phyloP scores from a whole-genome alignment of 768 basidiomycete species.

The Suillus subluteus region DNA sequence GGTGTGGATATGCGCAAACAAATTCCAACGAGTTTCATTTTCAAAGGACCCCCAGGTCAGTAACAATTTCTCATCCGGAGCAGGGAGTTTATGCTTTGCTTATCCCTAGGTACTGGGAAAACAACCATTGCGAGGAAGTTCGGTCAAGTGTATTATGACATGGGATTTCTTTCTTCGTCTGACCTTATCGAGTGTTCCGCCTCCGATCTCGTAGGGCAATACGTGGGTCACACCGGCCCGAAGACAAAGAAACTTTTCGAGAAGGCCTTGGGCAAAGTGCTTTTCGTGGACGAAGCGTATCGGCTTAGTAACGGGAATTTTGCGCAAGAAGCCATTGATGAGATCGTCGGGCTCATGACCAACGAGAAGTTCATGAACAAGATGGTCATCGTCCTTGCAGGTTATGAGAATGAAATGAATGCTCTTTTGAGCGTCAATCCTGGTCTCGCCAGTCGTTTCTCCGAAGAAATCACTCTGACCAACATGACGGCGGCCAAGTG shows the following conservation, averaged over 20 bases:
- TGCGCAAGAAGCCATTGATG: conserved; percentile 74
- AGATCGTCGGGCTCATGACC: conserved; percentile 66
- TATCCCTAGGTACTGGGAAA: conserved; percentile 59
- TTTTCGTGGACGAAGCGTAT: conserved; percentile 78
- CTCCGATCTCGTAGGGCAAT: conserved; percentile 69
- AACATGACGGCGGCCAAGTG: conserved; percentile 56
- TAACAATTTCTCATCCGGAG: not conserved
- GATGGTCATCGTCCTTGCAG: conserved; percentile 69
- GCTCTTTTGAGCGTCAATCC: conserved; percentile 58
- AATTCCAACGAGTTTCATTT: conserved; percentile 67
- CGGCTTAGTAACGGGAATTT: conserved; percentile 62
- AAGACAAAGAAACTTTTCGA: conserved; percentile 64
- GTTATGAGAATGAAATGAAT: conserved; percentile 73
- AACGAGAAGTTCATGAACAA: conserved; percentile 59
- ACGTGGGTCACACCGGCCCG: conserved; percentile 73
- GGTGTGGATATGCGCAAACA: conserved; percentile 49
- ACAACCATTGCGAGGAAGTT: conserved; percentile 66
- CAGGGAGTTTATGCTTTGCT: not conserved
- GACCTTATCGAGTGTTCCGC: conserved; percentile 74
- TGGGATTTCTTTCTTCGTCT: conserved; percentile 53
- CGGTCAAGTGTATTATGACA: conserved; percentile 64
- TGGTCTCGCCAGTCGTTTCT: conserved; percentile 70
- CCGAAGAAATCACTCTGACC: conserved; percentile 57
- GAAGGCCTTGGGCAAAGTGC: conserved; percentile 65
- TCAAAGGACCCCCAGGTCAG: conserved; percentile 74